Evolutionary conservation across 2,329 filamentous ascomycete genomes (phyloP).

Genomic region (Verticillium tricorpus): DNA sequence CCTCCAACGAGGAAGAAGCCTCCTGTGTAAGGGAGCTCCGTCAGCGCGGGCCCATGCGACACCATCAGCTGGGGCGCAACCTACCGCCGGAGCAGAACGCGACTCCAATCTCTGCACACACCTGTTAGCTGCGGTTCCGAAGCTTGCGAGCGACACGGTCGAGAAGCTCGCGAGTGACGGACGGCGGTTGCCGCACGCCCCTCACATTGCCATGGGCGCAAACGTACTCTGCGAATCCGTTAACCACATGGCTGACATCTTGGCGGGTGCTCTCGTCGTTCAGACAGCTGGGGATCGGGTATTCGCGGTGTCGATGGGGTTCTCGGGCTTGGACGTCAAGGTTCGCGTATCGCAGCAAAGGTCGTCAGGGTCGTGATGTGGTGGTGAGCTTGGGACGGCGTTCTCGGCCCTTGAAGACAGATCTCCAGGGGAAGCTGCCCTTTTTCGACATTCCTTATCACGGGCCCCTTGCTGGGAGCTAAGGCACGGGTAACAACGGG

Average conservation of each 20-base stretch:
- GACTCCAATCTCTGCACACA: slow-evolving; percentile 77
- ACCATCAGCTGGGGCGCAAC: slow-evolving; percentile 34
- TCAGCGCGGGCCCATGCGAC: slow-evolving; percentile 3
- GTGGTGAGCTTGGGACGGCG: background rate
- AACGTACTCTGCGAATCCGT: slow-evolving; percentile 88
- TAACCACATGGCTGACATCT: slow-evolving; percentile 91
- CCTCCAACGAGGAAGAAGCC: slow-evolving; percentile 93
- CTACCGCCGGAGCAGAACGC: slow-evolving; percentile 96
- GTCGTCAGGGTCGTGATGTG: background rate
- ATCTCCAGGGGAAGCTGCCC: slow-evolving; percentile 12
- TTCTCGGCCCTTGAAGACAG: slow-evolving; percentile 9
- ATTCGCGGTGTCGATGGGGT: background rate
- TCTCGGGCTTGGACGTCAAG: background rate
- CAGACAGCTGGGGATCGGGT: background rate
- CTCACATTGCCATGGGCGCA: background rate
- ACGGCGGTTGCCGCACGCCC: background rate
- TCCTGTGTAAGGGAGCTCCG: slow-evolving; percentile 46
- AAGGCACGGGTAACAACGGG: background rate
- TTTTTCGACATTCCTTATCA: background rate
- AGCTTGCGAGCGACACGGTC: too few relatives aligned
- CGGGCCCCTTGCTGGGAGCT: background rate
- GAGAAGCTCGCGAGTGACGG: too few relatives aligned
- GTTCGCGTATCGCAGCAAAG: background rate
- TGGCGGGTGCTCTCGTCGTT: slow-evolving; percentile 18
- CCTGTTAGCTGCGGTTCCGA: too few relatives aligned